A percentile compares a stretch with the other conserved stretches of the same genome.
Conservation (phyloP, 2,329 filamentous ascomycete species). For the Ophiostoma australiae region DNA sequence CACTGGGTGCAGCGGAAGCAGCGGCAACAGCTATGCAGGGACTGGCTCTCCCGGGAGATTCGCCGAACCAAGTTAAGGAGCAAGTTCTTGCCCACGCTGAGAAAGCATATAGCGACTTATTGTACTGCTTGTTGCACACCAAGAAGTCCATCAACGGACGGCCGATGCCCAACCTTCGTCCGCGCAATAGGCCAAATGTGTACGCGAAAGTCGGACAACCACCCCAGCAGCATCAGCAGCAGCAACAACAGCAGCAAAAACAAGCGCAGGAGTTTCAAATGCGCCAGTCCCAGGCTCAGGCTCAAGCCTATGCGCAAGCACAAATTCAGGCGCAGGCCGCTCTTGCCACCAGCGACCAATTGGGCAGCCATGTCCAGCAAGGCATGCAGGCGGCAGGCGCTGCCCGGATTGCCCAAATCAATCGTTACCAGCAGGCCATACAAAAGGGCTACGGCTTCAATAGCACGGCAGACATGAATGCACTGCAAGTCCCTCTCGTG, state of each 20-base stretch:
- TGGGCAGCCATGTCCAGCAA: conserved; percentile 16
- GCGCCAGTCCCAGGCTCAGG: conserved; percentile 9
- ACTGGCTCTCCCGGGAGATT: conserved; percentile 20
- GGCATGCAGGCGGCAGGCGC: not conserved
- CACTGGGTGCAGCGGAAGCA: not conserved
- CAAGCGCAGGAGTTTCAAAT: not conserved
- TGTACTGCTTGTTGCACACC: conserved; percentile 58
- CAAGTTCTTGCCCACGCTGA: conserved; percentile 66
- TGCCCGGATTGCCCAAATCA: conserved; percentile 25
- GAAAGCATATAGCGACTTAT: conserved; percentile 64
- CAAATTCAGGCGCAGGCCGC: conserved; percentile 9
- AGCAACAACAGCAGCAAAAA: conserved; percentile 18
- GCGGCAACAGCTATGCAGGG: not conserved
- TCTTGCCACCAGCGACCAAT: conserved; percentile 15
- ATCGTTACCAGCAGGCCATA: conserved; percentile 23
- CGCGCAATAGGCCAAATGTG: conserved; percentile 47
- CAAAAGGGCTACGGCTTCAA: conserved; percentile 24
- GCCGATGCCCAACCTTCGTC: conserved; percentile 36
- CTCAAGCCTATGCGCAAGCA: conserved; percentile 14
- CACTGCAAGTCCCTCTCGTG: conserved; percentile 36
- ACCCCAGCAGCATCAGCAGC: conserved; percentile 26
- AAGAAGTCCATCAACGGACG: conserved; percentile 46
- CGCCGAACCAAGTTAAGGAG: conserved; percentile 54
- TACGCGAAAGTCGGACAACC: conserved; percentile 50
- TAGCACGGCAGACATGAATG: conserved; percentile 29